Base-by-base conservation (phyloP, 2,329 filamentous ascomycete species). In the Dryadomyces sulphureus region DNA sequence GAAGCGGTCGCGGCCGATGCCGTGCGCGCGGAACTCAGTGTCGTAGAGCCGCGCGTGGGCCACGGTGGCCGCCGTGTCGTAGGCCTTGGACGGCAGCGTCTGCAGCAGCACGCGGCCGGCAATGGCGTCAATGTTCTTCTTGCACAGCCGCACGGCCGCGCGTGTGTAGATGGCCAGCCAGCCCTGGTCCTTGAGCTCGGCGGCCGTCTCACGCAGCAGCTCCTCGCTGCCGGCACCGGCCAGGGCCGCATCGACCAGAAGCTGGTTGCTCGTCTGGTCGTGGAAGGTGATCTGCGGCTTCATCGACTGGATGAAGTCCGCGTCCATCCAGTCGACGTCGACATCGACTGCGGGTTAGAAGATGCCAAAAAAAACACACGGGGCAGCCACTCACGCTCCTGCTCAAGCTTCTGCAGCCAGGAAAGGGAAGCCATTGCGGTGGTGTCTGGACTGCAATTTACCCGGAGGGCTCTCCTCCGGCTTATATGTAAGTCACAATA, bases 261-360 rank as follows among this genome's bases (percentile, higher is more conserved):
- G 59, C 53, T 72, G 68, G 53, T 72, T 72, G 56, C 65, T 69
- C 4, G 68, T 72, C 56, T 69, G 65, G 50, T 72, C 68, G 48
- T 70, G 63, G 22, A 65, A 64, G 4, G 59, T 59, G 48, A 70
- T 62, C 11, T 62, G 61, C 38, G 47, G 35, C 42, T 46, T 12
- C 46, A 48, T 48, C n/a, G 54, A 56, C 46, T 64, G 64, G 49
- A 69, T 65, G 53, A 65, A 69, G 14, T 67, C 64, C 1, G 67
- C 63, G 48, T 69, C 68, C 68, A 72, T 72, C 61, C 65, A 70
- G 52, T 72, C 69, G 21, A 72, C 65, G 49, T 72, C 69, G 45
- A 72, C 59, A 27, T 72, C 65, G 48, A 72, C 69, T 72, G 38
- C 4, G 6, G 16, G 35, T 45, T 12, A 45, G 16, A 19, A 14